Evolutionary conservation across 306 rosid species (phyloP).

Genomic region (Oxytropis ochrocephala): DNA sequence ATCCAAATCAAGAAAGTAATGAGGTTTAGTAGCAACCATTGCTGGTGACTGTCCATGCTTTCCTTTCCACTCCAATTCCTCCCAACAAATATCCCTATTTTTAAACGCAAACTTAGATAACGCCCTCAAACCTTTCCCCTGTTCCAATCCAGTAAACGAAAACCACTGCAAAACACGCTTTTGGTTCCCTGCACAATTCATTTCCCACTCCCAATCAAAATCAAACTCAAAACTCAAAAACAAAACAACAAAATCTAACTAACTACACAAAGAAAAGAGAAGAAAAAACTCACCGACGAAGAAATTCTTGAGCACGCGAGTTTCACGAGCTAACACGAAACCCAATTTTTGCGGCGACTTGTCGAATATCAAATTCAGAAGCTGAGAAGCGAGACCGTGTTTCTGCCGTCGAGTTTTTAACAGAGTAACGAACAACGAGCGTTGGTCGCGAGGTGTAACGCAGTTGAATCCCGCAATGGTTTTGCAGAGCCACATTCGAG

Average conservation of each 20-base stretch:
- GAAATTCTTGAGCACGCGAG: slow-evolving; percentile 47
- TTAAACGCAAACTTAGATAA: slow-evolving; percentile 74
- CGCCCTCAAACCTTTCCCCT: slow-evolving; percentile 70
- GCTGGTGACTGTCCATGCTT: slow-evolving; percentile 98
- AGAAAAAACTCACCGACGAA: slow-evolving; percentile 40
- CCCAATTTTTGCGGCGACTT: slow-evolving; percentile 49
- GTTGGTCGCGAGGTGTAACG: slow-evolving; percentile 35
- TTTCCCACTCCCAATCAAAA: no score
- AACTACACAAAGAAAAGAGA: neutral
- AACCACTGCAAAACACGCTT: slow-evolving; percentile 69
- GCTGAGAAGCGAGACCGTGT: slow-evolving; percentile 52
- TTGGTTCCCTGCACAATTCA: slow-evolving; percentile 55
- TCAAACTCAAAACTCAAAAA: slow-evolving; percentile 17
- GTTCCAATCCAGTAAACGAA: slow-evolving; percentile 55
- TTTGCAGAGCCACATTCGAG: slow-evolving; percentile 77
- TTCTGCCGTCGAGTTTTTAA: slow-evolving; percentile 37
- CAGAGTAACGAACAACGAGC: slow-evolving; percentile 46
- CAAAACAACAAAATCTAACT: neutral
- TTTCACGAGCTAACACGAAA: slow-evolving; percentile 43
- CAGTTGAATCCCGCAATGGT: slow-evolving; percentile 46
- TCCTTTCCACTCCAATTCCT: slow-evolving; percentile 96
- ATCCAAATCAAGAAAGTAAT: slow-evolving; percentile 86
- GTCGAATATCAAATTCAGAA: slow-evolving; percentile 61
- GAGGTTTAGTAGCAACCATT: slow-evolving; percentile 93
- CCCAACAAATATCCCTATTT: slow-evolving; percentile 89